A percentile compares a stretch with the other conserved stretches of the same genome.
Evolutionary conservation across 1,284 basidiomycete genomes (phyloP).

Genomic region (Sporisorium scitamineum): DNA sequence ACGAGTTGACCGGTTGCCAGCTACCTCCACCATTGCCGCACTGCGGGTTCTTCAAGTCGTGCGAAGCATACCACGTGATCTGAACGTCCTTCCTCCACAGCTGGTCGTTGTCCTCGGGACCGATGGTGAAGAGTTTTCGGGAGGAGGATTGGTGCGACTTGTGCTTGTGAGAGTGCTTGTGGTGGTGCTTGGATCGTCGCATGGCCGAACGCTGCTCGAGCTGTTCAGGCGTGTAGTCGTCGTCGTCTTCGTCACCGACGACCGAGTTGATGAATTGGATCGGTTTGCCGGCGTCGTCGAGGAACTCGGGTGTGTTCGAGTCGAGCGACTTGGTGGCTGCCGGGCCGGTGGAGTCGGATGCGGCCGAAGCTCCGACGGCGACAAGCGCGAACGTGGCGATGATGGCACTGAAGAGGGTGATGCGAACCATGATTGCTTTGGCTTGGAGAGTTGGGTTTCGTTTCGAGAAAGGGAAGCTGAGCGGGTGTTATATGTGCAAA

Average conservation of each 20-base stretch:
- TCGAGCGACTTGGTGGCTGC: conserved; percentile 1
- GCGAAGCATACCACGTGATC: conserved; percentile 65
- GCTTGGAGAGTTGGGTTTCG: not conserved
- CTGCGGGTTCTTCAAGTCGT: conserved; percentile 62
- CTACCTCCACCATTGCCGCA: conserved; percentile 58
- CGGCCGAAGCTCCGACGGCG: conserved; percentile 19
- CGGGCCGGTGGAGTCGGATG: not conserved
- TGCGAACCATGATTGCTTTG: conserved; percentile 20
- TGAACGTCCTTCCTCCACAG: conserved; percentile 40
- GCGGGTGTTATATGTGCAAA: not conserved
- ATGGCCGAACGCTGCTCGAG: conserved; percentile 36
- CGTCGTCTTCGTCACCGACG: conserved; percentile 53
- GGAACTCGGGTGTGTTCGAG: conserved; percentile 7
- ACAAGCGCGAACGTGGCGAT: conserved; percentile 23
- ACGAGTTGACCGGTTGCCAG: conserved; percentile 60
- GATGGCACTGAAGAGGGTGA: conserved; percentile 29
- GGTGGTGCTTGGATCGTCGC: conserved; percentile 45
- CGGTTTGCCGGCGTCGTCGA: conserved; percentile 54
- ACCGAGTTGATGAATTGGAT: conserved; percentile 57
- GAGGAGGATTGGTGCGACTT: not conserved
- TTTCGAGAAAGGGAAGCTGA: not conserved
- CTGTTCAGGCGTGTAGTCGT: conserved; percentile 46
- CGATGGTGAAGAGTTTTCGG: conserved; percentile 39
- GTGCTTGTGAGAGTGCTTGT: conserved; percentile 30
- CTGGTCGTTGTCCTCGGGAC: conserved; percentile 24